Percentiles rank a stretch among this genome's conserved stretches.
These are phyloP conservation scores for Kondoa subrosea DNA, from an alignment of 768 basidiomycete species.

Conservation along the genomic window DNA sequence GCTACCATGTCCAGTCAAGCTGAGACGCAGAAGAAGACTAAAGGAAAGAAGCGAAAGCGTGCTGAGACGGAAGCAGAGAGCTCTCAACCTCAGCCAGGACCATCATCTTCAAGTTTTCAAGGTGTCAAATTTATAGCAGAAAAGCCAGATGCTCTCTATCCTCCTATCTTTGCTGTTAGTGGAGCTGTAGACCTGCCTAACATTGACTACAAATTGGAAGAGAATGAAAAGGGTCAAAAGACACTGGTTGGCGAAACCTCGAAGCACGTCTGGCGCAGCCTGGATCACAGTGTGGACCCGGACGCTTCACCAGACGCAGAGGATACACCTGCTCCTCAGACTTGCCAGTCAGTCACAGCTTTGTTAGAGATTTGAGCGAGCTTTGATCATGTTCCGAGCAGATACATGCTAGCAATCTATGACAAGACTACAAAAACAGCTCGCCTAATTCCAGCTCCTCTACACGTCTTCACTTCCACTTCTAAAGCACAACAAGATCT, in stretches of 20 bases:
- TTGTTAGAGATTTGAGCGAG: constrained; percentile 42
- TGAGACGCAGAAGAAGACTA: neutral
- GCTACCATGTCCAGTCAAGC: neutral
- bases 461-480: constrained; percentile 14
- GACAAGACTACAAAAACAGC: constrained; percentile 14
- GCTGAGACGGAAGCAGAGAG: neutral
- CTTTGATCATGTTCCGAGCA: neutral
- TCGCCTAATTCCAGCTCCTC: constrained; percentile 15
- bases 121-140: neutral
- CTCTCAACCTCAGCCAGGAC: neutral
- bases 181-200: neutral
- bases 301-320: neutral
- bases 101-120: neutral
- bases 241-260: neutral
- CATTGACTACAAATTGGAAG: neutral
- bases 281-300: constrained; percentile 63
- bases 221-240: neutral
- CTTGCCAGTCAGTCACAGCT: constrained; percentile 75
- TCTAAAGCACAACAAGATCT: constrained; percentile 15
- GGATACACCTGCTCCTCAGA: constrained; percentile 35
- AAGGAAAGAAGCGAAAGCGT: neutral
- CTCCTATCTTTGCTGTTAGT: neutral
- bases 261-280: constrained; percentile 35
- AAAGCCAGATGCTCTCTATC: neutral
- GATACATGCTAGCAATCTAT: constrained; percentile 11